Base-by-base conservation (phyloP, 169 alveolate species). In the Cystoisospora suis region DNA sequence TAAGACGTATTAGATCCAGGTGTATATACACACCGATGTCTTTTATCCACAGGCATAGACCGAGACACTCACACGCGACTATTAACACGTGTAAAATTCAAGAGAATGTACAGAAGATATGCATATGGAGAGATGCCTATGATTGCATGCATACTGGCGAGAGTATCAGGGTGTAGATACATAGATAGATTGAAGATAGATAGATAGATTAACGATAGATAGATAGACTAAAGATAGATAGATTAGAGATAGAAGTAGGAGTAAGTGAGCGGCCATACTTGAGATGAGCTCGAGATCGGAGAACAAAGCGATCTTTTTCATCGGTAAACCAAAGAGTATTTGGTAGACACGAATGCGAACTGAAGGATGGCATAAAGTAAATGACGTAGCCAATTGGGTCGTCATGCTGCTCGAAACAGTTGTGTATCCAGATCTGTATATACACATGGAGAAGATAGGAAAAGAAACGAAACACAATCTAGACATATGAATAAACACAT, bases 341-440 rank as follows among this genome's bases (percentile, higher is more conserved):
- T 38, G 93, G 90, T 17, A 80, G 61, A n/a, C 93, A 89, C n/a
- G 93, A 79, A 80, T 89, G 93, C 36, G 90, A 80, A 38, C 80
- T 49, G 69, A 89, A 89, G 27, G 93, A 79, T 36, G 93, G 90
- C 86, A 81, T 46, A 32, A 89, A 89, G 75, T 56, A 89, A 34
- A 81, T 80, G 44, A 46, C 90, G 87, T 65, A 89, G 20, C 90
- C 90, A 38, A 80, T 86, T 6, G 93, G 93, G 47, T 72, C 65
- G 36, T 47, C 75, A 29, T 53, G 65, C 46, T 81, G 90, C 61
- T 89, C 93, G 75, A 89, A 89, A 49, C 93, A 89, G 80, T 89
- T 89, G 86, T 80, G 90, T 36, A 89, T 86, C 93, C 93, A 89
- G 34, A 89, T 77, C 93, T 89, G 93, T 17, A 44, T 2, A 44